phyloP scores from a whole-genome alignment of 805 yeast species.

The Millerozyma miso region DNA sequence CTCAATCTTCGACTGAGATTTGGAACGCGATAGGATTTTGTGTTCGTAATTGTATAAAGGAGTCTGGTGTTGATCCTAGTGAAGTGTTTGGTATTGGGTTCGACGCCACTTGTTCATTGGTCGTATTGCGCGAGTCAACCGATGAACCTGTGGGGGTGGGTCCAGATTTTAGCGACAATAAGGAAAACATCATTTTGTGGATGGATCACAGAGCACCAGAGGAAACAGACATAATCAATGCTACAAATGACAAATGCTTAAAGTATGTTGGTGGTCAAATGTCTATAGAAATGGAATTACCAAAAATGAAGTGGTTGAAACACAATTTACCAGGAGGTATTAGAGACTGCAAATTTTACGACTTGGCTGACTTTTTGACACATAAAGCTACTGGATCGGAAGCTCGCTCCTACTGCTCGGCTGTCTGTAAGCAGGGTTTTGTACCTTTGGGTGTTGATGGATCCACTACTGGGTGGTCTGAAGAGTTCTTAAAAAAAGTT shows the following conservation, averaged over 20 bases:
- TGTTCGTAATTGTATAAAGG: conserved; percentile 68
- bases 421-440: conserved; percentile 93
- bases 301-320: conserved; percentile 95
- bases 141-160: conserved; percentile 85
- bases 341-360: conserved; percentile 77
- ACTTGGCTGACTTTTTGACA: conserved; percentile 86
- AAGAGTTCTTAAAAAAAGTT: conserved; percentile 63
- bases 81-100: conserved; percentile 85
- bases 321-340: conserved; percentile 65
- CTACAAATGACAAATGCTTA: conserved; percentile 71
- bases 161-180: conserved; percentile 70
- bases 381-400: conserved; percentile 87
- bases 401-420: conserved; percentile 83
- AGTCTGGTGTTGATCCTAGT: conserved; percentile 65
- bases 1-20: conserved; percentile 86
- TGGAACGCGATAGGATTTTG: conserved; percentile 87
- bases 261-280: conserved; percentile 95
- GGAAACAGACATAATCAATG: conserved; percentile 78
- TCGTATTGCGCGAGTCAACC: conserved; percentile 61
- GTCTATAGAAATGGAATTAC: conserved; percentile 98
- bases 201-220: conserved; percentile 94
- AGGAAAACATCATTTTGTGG: conserved; percentile 89
- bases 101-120: conserved; percentile 96
- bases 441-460: conserved; percentile 91
- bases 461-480: conserved; percentile 84